Evolutionary conservation across 1,284 basidiomycete genomes (phyloP), one percentile per base, ranked within the genome.

Genomic region (Cryptococcus amylolentus): DNA sequence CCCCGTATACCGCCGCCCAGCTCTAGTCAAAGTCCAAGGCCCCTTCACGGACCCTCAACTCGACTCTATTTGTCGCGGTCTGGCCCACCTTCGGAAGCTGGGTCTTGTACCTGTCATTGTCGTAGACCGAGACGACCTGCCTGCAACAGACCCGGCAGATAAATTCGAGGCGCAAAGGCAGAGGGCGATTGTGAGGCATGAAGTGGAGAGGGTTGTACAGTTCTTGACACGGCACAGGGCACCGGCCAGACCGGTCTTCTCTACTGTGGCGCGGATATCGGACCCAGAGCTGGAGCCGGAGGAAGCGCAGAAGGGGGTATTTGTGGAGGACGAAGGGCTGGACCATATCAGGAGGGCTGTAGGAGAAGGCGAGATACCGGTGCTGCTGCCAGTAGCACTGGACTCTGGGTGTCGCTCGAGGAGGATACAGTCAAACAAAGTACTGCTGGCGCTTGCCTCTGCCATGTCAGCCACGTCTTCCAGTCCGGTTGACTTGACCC

Each of bases 21-120:
- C 93, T 1, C 84, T 99, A 9, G 94, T 99, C 71, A 98, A 98
- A 77, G 81, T 98, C 13, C 96, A 98, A 76, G 92, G 95, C 3
- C 96, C 96, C 1, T 98, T 98, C 76, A 90, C 86, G n/a, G 88
- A 96, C 76, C 83, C 87, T 12, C 96, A 98, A 73, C 86, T 98
- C 56, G 88, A 93, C 63, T 94, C 91, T 71, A 91, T 99, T 63
- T 87, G 89, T 31, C 86, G 89, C 43, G 96, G 96, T 47, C 85
- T 99, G 80, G 88, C 93, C 49, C 92, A 97, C 72, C 84, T 99
- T 49, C 91, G 95, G 76, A 94, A 92, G 70, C 86, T 98, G 28
- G 96, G 96, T 3, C 83, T 99, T 16, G 88, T 97, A 63, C 88
- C 88, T 61, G 92, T 98, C 65, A 90, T 98, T 60, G 89, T 98